Evolutionary conservation across 768 basidiomycete genomes (phyloP).

Genomic region (Saitozyma sp.): DNA sequence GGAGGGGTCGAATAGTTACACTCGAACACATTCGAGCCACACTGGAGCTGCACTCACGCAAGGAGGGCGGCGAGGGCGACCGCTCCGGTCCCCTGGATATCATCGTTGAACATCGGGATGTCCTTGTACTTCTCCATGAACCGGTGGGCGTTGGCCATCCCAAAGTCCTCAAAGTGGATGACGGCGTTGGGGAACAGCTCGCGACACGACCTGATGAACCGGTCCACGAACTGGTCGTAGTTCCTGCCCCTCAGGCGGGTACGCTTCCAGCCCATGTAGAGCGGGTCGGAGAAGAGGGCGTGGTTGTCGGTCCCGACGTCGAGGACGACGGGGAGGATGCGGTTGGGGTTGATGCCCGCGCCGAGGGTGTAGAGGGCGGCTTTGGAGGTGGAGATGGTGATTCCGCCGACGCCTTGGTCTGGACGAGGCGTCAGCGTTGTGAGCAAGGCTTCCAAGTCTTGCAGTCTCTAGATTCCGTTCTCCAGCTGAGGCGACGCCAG

Average conservation of each 20-base stretch:
- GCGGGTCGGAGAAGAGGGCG: constrained; percentile 52
- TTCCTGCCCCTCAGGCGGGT: constrained; percentile 68
- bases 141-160: constrained; percentile 52
- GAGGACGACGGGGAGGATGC: constrained; percentile 52
- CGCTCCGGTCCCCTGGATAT: constrained; percentile 60
- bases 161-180: constrained; percentile 54
- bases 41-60: constrained; percentile 58
- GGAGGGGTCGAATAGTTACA: no score
- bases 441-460: background rate
- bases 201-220: constrained; percentile 57
- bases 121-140: constrained; percentile 54
- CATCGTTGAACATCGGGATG: constrained; percentile 65
- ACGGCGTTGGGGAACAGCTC: constrained; percentile 53
- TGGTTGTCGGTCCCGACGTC: constrained; percentile 54
- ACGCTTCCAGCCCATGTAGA: constrained; percentile 71
- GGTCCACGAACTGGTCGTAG: constrained; percentile 79
- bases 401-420: constrained; percentile 70
- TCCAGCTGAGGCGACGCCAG: no score
- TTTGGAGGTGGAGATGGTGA: constrained; percentile 61
- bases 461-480: no score
- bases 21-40: background rate
- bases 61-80: constrained; percentile 62
- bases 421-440: background rate
- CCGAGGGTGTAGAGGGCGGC: constrained; percentile 63
- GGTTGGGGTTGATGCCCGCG: constrained; percentile 54